A percentile compares a stretch with the other conserved stretches of the same genome.
phyloP scores from a whole-genome alignment of 2,329 filamentous ascomycete genomes.

The Talaromyces marneffei region DNA sequence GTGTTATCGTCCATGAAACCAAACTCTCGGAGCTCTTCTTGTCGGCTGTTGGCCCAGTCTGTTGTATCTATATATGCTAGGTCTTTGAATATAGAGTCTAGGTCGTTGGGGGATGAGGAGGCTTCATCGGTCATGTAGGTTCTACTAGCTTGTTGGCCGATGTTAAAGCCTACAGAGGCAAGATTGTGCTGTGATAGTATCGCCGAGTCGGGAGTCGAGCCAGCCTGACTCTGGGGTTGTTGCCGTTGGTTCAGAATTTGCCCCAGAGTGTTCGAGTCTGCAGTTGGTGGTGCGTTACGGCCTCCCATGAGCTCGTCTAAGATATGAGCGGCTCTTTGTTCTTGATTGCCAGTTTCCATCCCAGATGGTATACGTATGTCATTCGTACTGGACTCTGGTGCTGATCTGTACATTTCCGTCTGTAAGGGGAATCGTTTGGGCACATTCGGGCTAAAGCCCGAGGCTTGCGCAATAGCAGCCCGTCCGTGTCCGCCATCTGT shows the following conservation, averaged over 20 bases:
- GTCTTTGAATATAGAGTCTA: conserved; percentile 43
- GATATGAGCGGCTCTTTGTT: conserved; percentile 11
- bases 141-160: conserved; percentile 8
- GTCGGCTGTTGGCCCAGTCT: conserved; percentile 38
- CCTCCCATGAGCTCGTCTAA: conserved; percentile 21
- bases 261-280: conserved; percentile 3
- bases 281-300: conserved; percentile 12
- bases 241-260: conserved; percentile 1
- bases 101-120: conserved; percentile 22
- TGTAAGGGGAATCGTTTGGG: neutral
- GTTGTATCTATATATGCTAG: conserved; percentile 42
- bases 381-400: neutral
- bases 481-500: neutral
- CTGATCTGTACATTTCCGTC: conserved; percentile 1
- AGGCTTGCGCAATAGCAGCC: neutral
- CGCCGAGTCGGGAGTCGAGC: conserved; percentile 30
- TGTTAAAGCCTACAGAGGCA: neutral
- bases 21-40: conserved; percentile 39
- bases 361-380: neutral
- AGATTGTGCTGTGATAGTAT: conserved; percentile 14
- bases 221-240: conserved; percentile 20
- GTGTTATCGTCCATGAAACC: conserved; percentile 41
- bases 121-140: conserved; percentile 11
- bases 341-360: conserved; percentile 1
- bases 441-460: neutral